Evolutionary conservation across 352 stramenopile genomes (phyloP), one percentile per base, ranked within the genome.

Genomic region (Detonula confervacea): DNA sequence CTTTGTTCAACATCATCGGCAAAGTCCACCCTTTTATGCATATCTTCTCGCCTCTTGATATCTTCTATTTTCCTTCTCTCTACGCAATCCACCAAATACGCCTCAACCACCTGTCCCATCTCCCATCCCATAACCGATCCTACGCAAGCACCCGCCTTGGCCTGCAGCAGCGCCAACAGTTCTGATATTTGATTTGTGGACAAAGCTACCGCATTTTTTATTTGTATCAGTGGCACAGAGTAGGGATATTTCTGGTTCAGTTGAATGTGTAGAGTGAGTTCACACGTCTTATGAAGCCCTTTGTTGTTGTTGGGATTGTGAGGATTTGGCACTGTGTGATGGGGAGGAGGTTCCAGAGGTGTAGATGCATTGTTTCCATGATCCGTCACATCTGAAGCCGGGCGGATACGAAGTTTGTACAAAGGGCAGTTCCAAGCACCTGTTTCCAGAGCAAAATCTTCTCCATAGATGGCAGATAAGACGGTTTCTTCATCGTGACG

Each of bases 401-500:
- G 51, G 49, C 64, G 76, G 25, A 80, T 74, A 2, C 70, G 69
- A 25, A 84, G 30, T 39, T 60, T 62, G 42, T 80, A 80, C 2
- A 79, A 29, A 7, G 75, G 62, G 52, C 74, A 66, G 37, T 80
- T 81, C 82, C 76, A 86, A n/a, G 78, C 55, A 16, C 88, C 88
- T 4, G 49, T 51, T 62, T 77, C 30, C 8, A 71, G 16, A 20
- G 51, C 42, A 60, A 91, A 93, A 47, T 93, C 88, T 44, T 75
- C 30, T 20, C 80, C 87, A 52, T 93, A 92, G 14, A 92, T 87
- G 16, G 82, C 85, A 12, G 78, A 51, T 6, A 93, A 61, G 5
- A 90, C 86, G 0, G 84, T 92, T 65, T 86, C 86, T 73, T 93
- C 88, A 46, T 93, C 88, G 59, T 75, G 72, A 9, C 86, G 55